Evolutionary conservation across 306 rosid species (phyloP).

Genomic region (Prosopis cineraria): DNA sequence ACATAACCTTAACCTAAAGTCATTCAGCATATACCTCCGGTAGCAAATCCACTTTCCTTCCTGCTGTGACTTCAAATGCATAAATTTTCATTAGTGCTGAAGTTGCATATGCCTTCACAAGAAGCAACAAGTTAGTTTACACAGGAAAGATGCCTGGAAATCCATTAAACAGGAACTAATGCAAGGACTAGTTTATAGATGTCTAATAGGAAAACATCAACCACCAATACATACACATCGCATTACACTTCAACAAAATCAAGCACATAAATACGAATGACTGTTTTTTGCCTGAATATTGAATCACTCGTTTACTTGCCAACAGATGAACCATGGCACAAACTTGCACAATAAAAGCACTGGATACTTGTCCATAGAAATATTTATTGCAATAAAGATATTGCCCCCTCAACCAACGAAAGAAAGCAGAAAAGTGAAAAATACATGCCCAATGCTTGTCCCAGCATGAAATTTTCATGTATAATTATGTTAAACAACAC

Average conservation of each 20-base stretch:
- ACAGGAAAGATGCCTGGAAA: background rate
- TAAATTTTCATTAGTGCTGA: slow-evolving; percentile 72
- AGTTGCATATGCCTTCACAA: slow-evolving; percentile 66
- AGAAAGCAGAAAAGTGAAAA: background rate
- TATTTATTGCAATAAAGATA: background rate
- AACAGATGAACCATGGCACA: background rate
- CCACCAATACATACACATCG: background rate
- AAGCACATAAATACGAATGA: slow-evolving; percentile 2
- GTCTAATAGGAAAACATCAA: background rate
- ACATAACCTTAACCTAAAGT: background rate
- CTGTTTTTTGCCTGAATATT: background rate
- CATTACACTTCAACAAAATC: background rate
- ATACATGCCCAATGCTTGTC: background rate
- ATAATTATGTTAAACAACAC: background rate
- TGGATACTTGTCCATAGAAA: background rate
- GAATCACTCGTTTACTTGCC: slow-evolving; percentile 1
- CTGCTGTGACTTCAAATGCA: slow-evolving; percentile 65
- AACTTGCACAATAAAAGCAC: background rate
- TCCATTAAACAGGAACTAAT: slow-evolving; percentile 6
- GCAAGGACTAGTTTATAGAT: background rate
- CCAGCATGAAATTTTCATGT: background rate
- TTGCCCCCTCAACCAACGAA: background rate
- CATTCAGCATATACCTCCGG: slow-evolving; percentile 56
- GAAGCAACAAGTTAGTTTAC: slow-evolving; percentile 19
- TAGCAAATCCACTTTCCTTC: slow-evolving; percentile 64